Evolutionary conservation across 1,284 basidiomycete species (phyloP), one percentile per base, ranked within the genome.

Genomic region (Thelephora terrestris): DNA sequence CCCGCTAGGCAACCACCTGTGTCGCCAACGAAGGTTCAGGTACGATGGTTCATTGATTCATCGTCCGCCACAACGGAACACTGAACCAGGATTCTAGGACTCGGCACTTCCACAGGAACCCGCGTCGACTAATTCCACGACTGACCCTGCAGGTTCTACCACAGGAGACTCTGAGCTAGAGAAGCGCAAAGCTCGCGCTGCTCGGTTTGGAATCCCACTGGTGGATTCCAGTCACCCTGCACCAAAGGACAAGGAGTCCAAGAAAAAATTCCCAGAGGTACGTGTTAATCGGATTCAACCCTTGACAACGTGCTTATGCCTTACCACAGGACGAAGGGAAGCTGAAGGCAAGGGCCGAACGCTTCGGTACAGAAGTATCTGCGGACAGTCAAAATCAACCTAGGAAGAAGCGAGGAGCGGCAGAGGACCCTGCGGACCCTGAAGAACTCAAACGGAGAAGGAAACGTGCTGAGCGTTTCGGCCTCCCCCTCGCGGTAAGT

Each of bases 391-490:
- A 66, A 57, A 32, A 32, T 3, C 29, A 32, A 14, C 29, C 29
- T 14, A 12, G 7, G 29, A 32, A 12, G 9, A 78, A 80, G 60
- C 69, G 75, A 7, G 34, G 62, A 9, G 65, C 68, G 1, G 63
- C 70, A 7, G 58, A 61, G 0, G 72, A 71, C 42, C 60, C 64
- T 16, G 65, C 74, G 4, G 80, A 81, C 54, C 54, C 70, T 6
- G 81, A 79, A 53, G 80, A 84, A 57, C 58, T 67, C 42, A 78
- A 79, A 54, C 69, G 69, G 40, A 64, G 79, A 45, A 73, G 64
- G 59, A 84, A 79, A 61, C 69, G 81, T 7, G 78, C 79, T 36
- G 79, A 79, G 57, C 69, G 81, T 18, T 85, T 85, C 60, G 75
- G 65, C 12, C 14, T 53, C 12, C 45, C 43, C 24, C 23, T 46